A percentile compares a stretch with the other conserved stretches of the same genome.
Evolutionary conservation across 176 grass and related monocot species (phyloP).

Genomic region (Dactylis glomerata): DNA sequence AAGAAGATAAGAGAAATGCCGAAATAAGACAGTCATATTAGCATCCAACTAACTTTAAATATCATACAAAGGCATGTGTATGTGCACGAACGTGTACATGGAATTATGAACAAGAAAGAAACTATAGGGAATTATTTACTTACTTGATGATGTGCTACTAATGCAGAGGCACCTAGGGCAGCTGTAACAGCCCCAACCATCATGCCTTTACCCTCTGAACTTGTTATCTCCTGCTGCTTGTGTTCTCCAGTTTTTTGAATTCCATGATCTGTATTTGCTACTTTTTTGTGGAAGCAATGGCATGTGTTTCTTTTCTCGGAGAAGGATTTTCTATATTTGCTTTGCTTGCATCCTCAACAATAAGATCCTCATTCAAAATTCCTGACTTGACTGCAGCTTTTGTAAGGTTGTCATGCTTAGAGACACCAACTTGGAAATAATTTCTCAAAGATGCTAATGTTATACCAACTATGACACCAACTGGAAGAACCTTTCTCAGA

Average conservation of each 20-base stretch:
- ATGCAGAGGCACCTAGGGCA: constrained; percentile 80
- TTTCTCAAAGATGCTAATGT: constrained; percentile 82
- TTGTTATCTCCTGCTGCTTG: constrained; percentile 31
- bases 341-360: constrained; percentile 25
- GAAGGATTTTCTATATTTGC: constrained; percentile 9
- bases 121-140: constrained; percentile 18
- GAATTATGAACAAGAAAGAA: constrained; percentile 9
- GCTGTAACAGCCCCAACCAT: constrained; percentile 95
- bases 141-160: constrained; percentile 80
- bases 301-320: too few relatives aligned
- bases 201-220: constrained; percentile 47
- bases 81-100: background rate
- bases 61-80: background rate
- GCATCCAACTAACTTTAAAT: constrained; percentile 16
- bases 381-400: constrained; percentile 33
- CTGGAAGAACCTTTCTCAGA: constrained; percentile 77
- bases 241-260: constrained; percentile 18
- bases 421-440: constrained; percentile 51
- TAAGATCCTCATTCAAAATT: constrained; percentile 27
- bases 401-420: constrained; percentile 41
- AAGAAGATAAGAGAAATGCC: background rate
- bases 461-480: constrained; percentile 79
- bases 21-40: constrained; percentile 16
- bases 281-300: too few relatives aligned
- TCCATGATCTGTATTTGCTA: constrained; percentile 20